Percentiles rank a stretch among this genome's conserved stretches.
These are phyloP conservation scores for Saccharomycopsis vini DNA, from an alignment of 805 yeast species.

Conservation along the genomic window DNA sequence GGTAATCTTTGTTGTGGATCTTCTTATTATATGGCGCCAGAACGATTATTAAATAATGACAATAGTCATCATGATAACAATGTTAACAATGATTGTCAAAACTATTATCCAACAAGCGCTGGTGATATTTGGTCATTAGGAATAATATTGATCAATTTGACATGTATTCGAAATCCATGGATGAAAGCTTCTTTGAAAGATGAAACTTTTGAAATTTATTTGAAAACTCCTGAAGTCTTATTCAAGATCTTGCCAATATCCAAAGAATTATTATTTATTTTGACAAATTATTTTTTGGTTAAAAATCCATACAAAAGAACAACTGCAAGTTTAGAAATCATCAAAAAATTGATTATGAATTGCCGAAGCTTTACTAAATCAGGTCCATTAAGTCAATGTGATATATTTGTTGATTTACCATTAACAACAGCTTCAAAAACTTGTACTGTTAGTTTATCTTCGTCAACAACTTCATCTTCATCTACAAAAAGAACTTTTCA, in stretches of 20 bases:
- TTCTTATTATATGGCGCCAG: constrained; percentile 90
- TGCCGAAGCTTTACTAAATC: constrained; percentile 17
- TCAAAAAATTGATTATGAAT: constrained; percentile 11
- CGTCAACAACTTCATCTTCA: neutral
- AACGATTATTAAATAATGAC: constrained; percentile 41
- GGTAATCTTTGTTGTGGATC: constrained; percentile 79
- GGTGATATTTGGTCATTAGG: constrained; percentile 89
- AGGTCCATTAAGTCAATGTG: constrained; percentile 11
- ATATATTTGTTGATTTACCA: neutral
- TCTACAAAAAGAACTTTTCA: neutral
- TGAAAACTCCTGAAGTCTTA: constrained; percentile 46
- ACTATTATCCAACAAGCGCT: constrained; percentile 55
- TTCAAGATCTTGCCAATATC: constrained; percentile 67
- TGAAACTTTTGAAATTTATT: constrained; percentile 55
- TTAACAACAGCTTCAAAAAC: neutral
- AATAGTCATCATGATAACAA: constrained; percentile 18
- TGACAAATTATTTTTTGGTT: constrained; percentile 25
- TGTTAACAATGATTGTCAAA: too few relatives aligned
- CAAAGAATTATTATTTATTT: constrained; percentile 44
- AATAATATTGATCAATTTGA: constrained; percentile 67
- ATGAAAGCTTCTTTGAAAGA: constrained; percentile 62
- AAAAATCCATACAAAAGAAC: constrained; percentile 16
- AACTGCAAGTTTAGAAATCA: constrained; percentile 8
- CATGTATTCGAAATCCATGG: constrained; percentile 89
- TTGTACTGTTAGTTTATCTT: too few relatives aligned